Evolutionary conservation across 2,329 filamentous ascomycete species (phyloP), one percentile per base, ranked within the genome.

Genomic region (Beauveria brongniartii): DNA sequence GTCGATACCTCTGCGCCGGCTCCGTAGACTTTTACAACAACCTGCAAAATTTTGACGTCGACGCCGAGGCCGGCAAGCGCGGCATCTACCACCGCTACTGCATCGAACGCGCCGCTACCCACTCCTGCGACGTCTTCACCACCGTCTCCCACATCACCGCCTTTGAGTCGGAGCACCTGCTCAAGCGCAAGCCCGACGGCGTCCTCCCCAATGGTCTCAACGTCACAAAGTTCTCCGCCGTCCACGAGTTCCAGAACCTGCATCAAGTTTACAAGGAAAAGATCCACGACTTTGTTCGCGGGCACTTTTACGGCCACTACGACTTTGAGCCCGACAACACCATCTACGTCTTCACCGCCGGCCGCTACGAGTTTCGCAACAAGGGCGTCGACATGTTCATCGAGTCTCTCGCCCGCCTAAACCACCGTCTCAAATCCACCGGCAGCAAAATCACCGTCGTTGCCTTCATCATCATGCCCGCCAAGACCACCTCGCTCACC

Each of bases 361-460:
- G 94, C 63, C 89, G 94, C 64, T 99, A 99, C 71, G 94, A 99
- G 75, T 99, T 93, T 82, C 83, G 94, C 65, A 99, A 99, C 72
- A 99, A 99, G 78, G 94, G 94, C 70, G 93, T 97, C 10, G 94
- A 99, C 75, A 97, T 99, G 94, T 99, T 97, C 75, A 96, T 99
- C 67, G 94, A 99, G 76, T 94, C 92, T 3, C 79, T 99, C 64
- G 94, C 94, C 30, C 90, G 94, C 48, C 78, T 99, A 69, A 99
- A 99, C 77, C 92, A 97, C 78, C 85, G 89, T 44, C 85, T 99
- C 71, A 97, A 97, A 82, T 77, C 77, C 56, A 77, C 86, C 8
- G 91, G 91, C 54, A 96, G 91, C 67, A 95, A 94, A 76, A 92
- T 88, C 72, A 97, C 94, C 0, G 89, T 99, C 8, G 93, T 99